A percentile compares a stretch with the other conserved stretches of the same genome.
phyloP scores from a whole-genome alignment of 306 rosid genomes.

The Cicer cuneatum region DNA sequence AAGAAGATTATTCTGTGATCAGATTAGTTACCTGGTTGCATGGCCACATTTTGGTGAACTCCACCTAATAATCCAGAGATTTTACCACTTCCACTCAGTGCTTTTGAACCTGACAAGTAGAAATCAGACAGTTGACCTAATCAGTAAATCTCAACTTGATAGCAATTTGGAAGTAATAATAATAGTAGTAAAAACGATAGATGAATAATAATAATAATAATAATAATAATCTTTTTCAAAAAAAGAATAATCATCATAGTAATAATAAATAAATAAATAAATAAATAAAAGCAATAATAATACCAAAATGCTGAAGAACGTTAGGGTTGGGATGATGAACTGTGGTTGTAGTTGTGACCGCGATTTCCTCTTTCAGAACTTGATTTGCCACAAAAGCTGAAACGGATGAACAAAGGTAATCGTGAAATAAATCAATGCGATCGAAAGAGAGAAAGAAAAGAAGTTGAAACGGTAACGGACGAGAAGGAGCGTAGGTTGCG shows the following conservation, averaged over 20 bases:
- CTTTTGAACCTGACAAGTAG: conserved; percentile 50
- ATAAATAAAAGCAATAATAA: background rate
- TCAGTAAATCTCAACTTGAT: background rate
- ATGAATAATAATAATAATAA: background rate
- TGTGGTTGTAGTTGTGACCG: conserved; percentile 20
- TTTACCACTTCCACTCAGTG: conserved; percentile 41
- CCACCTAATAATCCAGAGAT: conserved; percentile 54
- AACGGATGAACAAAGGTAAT: background rate
- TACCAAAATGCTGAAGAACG: conserved; percentile 44
- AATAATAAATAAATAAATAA: too few relatives aligned
- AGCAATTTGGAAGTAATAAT: background rate
- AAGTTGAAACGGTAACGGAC: conserved; percentile 44
- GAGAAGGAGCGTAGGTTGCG: conserved; percentile 52
- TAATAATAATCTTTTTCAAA: too few relatives aligned
- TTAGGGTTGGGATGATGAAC: conserved; percentile 30
- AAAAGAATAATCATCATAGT: too few relatives aligned
- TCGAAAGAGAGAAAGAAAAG: background rate
- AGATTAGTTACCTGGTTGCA: conserved; percentile 62
- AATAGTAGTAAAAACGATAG: background rate
- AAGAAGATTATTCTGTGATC: background rate
- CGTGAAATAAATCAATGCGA: background rate
- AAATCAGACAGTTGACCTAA: conserved; percentile 23
- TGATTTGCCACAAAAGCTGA: conserved; percentile 59
- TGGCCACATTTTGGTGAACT: conserved; percentile 48
- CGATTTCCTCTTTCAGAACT: conserved; percentile 44